These are phyloP conservation scores for Stenogyne calaminthoides DNA, from an alignment of 305 asterid genomes.

Conservation along the genomic window DNA sequence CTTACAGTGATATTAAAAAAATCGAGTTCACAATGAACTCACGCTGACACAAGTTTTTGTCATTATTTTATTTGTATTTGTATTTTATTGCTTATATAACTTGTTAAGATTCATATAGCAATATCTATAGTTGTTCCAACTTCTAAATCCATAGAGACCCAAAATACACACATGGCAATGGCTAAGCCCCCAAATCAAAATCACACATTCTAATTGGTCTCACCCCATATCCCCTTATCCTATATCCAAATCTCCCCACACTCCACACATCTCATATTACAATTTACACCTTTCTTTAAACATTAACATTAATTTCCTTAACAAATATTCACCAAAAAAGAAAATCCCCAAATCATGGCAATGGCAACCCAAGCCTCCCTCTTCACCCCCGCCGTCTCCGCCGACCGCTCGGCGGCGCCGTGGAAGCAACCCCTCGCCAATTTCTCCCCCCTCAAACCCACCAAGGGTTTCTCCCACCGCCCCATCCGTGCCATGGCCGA, in stretches of 20 bases:
- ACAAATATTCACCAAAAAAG: neutral
- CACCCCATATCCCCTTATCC: constrained; percentile 56
- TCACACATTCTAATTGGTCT: constrained; percentile 52
- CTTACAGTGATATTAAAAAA: too few species aligned
- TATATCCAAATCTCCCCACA: constrained; percentile 54
- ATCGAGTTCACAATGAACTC: too few species aligned
- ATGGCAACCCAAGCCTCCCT: constrained; percentile 94
- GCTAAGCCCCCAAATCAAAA: constrained; percentile 36
- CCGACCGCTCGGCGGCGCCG: constrained; percentile 47
- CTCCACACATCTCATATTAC: constrained; percentile 25
- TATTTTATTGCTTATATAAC: neutral
- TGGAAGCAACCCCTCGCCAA: constrained; percentile 59
- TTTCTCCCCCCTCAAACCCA: constrained; percentile 46
- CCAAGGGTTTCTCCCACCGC: constrained; percentile 36
- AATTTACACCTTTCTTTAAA: neutral
- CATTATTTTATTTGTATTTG: too few species aligned
- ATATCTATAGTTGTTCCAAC: neutral
- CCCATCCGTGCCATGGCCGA: constrained; percentile 75
- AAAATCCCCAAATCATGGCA: constrained; percentile 45
- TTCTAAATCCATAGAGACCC: neutral
- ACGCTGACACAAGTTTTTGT: too few species aligned
- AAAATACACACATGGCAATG: neutral
- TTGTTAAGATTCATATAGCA: too few species aligned
- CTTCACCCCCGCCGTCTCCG: constrained; percentile 69
- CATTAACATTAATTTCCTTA: neutral